These are phyloP conservation scores for Fusarium pilosicola DNA, from an alignment of 2,329 filamentous ascomycete genomes.

Conservation along the genomic window DNA sequence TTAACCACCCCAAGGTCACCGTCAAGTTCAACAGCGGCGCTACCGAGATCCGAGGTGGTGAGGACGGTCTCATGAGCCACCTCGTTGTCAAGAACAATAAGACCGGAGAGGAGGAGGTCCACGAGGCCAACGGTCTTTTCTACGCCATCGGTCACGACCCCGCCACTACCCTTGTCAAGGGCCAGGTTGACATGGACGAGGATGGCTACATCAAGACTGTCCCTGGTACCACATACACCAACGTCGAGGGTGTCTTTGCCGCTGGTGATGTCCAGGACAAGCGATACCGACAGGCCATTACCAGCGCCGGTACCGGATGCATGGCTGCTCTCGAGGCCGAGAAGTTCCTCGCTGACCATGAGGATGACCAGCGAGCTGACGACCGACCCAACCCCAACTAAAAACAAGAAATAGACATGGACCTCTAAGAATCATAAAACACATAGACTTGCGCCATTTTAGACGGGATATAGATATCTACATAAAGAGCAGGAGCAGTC, in stretches of 20 bases:
- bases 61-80: slow-evolving; percentile 87
- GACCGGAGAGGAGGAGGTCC: slow-evolving; percentile 80
- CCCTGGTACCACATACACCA: slow-evolving; percentile 89
- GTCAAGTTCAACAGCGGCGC: slow-evolving; percentile 87
- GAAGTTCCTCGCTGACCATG: slow-evolving; percentile 85
- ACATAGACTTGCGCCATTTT: slow-evolving; percentile 38
- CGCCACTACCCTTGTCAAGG: slow-evolving; percentile 89
- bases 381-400: slow-evolving; percentile 26
- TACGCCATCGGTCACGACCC: slow-evolving; percentile 98
- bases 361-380: slow-evolving; percentile 49
- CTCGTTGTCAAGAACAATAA: slow-evolving; percentile 83
- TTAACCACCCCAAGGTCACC: slow-evolving; percentile 87
- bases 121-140: slow-evolving; percentile 92
- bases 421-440: slow-evolving; percentile 18
- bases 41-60: slow-evolving; percentile 85
- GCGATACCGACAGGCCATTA: slow-evolving; percentile 96
- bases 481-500: slow-evolving; percentile 27
- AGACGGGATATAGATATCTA: slow-evolving; percentile 36
- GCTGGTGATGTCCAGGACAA: slow-evolving; percentile 99
- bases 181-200: slow-evolving; percentile 84
- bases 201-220: slow-evolving; percentile 93
- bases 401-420: slow-evolving; percentile 5
- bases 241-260: slow-evolving; percentile 90
- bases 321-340: slow-evolving; percentile 96
- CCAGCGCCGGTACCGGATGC: slow-evolving; percentile 94